Conservation (phyloP, 169 alveolate genomes). For the Cyclospora cayetanensis region DNA sequence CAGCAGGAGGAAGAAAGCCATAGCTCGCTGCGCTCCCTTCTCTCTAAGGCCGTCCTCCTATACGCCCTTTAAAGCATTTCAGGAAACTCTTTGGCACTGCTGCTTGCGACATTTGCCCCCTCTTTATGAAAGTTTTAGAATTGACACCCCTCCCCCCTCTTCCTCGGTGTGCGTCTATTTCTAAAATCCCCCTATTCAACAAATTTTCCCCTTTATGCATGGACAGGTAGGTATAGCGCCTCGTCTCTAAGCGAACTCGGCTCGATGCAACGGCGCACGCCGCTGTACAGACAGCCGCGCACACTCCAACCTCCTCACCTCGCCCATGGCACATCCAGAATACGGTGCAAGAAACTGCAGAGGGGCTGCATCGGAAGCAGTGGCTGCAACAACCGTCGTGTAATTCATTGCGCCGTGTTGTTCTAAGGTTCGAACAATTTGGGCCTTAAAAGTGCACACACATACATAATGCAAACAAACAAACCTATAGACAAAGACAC, state of each 20-base stretch:
- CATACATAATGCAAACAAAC: no score
- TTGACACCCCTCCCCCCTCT: no score
- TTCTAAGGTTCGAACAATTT: constrained; percentile 87
- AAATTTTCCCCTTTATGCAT: not conserved
- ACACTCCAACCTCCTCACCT: constrained; percentile 64
- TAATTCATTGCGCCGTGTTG: constrained; percentile 90
- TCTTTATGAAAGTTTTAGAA: no score
- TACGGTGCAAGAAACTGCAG: constrained; percentile 98
- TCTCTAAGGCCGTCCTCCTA: no score
- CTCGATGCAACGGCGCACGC: not conserved
- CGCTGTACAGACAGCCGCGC: not conserved
- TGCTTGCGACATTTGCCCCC: no score
- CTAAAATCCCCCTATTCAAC: no score
- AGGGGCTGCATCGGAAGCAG: constrained; percentile 99
- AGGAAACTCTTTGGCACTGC: no score
- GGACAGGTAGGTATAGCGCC: no score
- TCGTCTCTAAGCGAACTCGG: not conserved
- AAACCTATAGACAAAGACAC: constrained; percentile 64
- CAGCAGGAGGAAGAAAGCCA: not conserved
- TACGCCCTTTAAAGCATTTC: no score
- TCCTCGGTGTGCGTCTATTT: no score
- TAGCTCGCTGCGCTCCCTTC: no score
- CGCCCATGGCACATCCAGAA: constrained; percentile 99
- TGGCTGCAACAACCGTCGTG: constrained; percentile 97
- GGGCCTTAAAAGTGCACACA: no score